phyloP scores from a whole-genome alignment of 78 protist genomes.

The Chrysochromulina tobinii region DNA sequence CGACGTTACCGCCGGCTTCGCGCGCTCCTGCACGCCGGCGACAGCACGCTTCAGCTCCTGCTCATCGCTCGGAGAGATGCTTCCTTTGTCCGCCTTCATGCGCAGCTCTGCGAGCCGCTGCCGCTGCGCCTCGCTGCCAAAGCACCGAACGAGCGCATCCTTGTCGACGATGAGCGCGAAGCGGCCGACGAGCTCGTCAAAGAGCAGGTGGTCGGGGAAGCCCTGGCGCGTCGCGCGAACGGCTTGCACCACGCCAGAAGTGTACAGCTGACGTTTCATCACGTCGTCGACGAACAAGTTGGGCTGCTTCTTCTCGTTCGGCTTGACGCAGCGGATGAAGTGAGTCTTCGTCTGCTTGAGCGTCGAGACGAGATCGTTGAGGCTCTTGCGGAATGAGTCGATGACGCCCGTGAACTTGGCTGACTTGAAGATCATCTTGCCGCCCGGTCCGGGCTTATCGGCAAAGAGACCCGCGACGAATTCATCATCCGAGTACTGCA shows the following conservation, averaged over 20 bases:
- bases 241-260: conserved; percentile 11
- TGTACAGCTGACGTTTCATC: background rate
- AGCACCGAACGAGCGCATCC: background rate
- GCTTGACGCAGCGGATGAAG: conserved; percentile 33
- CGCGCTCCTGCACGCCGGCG: background rate
- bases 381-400: conserved; percentile 19
- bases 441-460: conserved; percentile 40
- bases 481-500: background rate
- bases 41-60: too few species aligned
- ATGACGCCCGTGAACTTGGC: conserved; percentile 80
- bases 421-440: conserved; percentile 75
- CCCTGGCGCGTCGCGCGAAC: conserved; percentile 87
- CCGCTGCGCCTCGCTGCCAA: too few species aligned
- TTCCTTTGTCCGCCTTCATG: too few species aligned
- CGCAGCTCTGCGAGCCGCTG: too few species aligned
- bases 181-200: conserved; percentile 60
- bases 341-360: background rate
- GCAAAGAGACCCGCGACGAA: conserved; percentile 44
- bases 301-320: conserved; percentile 54
- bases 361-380: background rate
- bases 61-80: too few species aligned
- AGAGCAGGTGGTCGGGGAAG: conserved; percentile 84
- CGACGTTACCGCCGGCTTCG: background rate
- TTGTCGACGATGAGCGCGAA: background rate
- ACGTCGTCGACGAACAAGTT: background rate